A percentile compares a stretch with the other conserved stretches of the same genome.
Evolutionary conservation across 164 flowering plant species (phyloP).

Genomic region (Macadamia tetraphylla): DNA sequence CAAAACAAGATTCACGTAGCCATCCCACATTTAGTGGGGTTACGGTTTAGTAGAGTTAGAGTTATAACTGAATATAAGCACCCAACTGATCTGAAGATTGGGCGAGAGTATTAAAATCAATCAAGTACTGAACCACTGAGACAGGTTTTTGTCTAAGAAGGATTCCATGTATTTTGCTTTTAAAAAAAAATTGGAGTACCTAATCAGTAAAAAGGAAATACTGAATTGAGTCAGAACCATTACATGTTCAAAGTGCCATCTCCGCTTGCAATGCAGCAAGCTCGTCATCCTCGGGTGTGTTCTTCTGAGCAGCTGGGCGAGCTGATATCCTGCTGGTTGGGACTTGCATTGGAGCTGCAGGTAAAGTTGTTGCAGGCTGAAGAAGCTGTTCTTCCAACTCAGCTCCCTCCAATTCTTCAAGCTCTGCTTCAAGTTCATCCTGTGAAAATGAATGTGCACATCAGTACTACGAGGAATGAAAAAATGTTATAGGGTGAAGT

Average conservation of each 20-base stretch:
- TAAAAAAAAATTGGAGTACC: too few relatives aligned
- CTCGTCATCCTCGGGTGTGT: slow-evolving; percentile 43
- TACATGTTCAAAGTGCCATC: slow-evolving; percentile 38
- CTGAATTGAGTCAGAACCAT: neutral
- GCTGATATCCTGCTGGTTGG: slow-evolving; percentile 35
- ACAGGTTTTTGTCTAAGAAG: too few relatives aligned
- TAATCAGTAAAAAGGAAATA: neutral
- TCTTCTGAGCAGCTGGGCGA: slow-evolving; percentile 31
- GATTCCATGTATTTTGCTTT: too few relatives aligned
- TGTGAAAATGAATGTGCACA: slow-evolving; percentile 11
- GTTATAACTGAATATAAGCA: too few relatives aligned
- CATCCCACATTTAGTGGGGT: too few relatives aligned
- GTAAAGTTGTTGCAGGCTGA: slow-evolving; percentile 39
- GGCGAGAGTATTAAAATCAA: too few relatives aligned
- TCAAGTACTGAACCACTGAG: too few relatives aligned
- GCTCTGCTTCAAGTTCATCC: slow-evolving; percentile 57
- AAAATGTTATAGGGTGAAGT: neutral
- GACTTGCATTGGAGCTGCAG: slow-evolving; percentile 25
- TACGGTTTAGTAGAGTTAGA: too few relatives aligned
- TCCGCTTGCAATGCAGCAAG: slow-evolving; percentile 45
- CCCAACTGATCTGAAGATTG: too few relatives aligned
- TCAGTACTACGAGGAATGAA: neutral
- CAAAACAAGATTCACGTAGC: too few relatives aligned
- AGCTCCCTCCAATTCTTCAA: slow-evolving; percentile 48
- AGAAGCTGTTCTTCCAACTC: slow-evolving; percentile 53